A percentile compares a stretch with the other conserved stretches of the same genome.
phyloP scores from a whole-genome alignment of 192 early-diverging fungal species.

The Umbelopsis ramanniana region DNA sequence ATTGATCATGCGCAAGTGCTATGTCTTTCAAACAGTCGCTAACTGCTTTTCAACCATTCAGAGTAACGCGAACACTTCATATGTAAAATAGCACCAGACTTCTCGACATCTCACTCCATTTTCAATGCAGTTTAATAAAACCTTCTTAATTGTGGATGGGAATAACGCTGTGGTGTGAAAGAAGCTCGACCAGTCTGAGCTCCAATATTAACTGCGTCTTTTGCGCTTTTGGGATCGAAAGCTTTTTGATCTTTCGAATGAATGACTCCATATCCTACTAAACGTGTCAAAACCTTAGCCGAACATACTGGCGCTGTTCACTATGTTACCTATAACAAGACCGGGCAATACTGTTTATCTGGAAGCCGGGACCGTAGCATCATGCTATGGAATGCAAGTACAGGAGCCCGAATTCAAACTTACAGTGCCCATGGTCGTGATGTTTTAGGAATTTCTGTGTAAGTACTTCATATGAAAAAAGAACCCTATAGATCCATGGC shows the following conservation, averaged over 20 bases:
- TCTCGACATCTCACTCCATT: background rate
- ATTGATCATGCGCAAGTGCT: background rate
- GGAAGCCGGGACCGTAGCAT: constrained; percentile 79
- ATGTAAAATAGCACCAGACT: constrained; percentile 6
- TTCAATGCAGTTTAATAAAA: too few relatives aligned
- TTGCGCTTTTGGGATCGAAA: background rate
- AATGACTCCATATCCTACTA: constrained; percentile 33
- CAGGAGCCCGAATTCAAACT: constrained; percentile 71
- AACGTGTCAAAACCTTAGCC: constrained; percentile 46
- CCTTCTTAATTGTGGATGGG: too few relatives aligned
- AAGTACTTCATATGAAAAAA: constrained; percentile 19
- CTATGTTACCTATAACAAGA: constrained; percentile 64
- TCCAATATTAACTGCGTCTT: too few relatives aligned
- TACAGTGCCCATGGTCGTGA: constrained; percentile 89
- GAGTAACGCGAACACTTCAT: constrained; percentile 23
- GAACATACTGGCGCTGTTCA: constrained; percentile 77
- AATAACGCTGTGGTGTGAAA: too few relatives aligned
- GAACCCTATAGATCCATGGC: background rate
- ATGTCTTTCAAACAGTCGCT: background rate
- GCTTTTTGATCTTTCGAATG: constrained; percentile 4
- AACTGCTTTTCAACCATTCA: background rate
- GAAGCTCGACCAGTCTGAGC: too few relatives aligned
- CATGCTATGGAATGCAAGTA: constrained; percentile 69
- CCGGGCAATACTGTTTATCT: constrained; percentile 83
- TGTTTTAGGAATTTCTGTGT: constrained; percentile 74